Base-by-base conservation (phyloP, 2,329 filamentous ascomycete genomes). In the Drechslerella coelobrocha region DNA sequence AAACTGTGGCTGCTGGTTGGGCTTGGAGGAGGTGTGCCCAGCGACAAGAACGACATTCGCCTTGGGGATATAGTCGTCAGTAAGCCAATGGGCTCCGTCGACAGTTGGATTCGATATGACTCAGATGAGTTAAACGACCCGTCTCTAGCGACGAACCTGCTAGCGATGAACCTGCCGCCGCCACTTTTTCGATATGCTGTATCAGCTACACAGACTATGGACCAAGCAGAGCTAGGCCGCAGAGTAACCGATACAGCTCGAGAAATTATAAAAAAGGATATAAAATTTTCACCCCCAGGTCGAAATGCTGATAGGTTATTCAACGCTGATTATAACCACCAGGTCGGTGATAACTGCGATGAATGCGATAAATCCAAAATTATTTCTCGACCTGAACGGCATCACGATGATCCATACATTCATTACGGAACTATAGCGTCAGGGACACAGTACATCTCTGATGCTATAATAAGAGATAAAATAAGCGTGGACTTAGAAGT, bases 341-440 rank as follows among this genome's bases (percentile, higher is more conserved):
- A 53, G n/a, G 17, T 24, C 8, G 17, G 57, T 37, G 37, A 61
- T 0, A 47, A 31, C 17, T 61, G 59, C 21, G 34, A 53, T n/a
- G 21, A 47, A n/a, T 61, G 59, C 19, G 48, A 61, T 54, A 9
- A 23, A 23, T 54, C 59, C 14, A 45, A 47, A 47, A 19, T 47
- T 6, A 27, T 61, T 4, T 2, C 47, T 54, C 59, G 59, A 14
- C 7, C 59, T 9, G 48, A 61, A 17, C 37, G 59, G 26, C 8
- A 61, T 26, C 27, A 61, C 10, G 47, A 61, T n/a, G 29, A 61
- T 34, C 56, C 56, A 43, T 61, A 61, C 34, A 29, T 61, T 12
- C 24, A 61, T 53, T 61, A 61, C 8, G 59, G 48, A 8, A 61
- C 47, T 1, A 53, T 61, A 53, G 59, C 47, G 7, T 54, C 48